Conservation (phyloP, 1,139 yeast genomes). For the Sugiyamaella novakii region DNA sequence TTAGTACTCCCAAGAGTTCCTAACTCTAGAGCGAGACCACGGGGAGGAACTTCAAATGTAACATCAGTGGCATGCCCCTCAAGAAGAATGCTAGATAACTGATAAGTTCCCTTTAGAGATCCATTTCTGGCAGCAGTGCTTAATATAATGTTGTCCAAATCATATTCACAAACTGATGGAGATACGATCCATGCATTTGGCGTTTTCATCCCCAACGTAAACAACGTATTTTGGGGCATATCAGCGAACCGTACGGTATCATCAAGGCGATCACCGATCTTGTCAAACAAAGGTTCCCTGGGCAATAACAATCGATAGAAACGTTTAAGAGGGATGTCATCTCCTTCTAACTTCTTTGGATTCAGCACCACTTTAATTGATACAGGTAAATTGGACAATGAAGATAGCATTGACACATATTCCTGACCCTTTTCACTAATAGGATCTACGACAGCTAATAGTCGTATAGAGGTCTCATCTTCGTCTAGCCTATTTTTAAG, state of each 20-base stretch:
- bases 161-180: slow-evolving; percentile 53
- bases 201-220: slow-evolving; percentile 60
- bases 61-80: slow-evolving; percentile 71
- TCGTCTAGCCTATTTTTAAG: slow-evolving; percentile 32
- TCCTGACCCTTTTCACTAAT: slow-evolving; percentile 68
- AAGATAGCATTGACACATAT: slow-evolving; percentile 53
- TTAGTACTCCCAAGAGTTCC: slow-evolving; percentile 30
- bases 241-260: slow-evolving; percentile 39
- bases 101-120: slow-evolving; percentile 47
- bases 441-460: slow-evolving; percentile 72
- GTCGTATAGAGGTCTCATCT: slow-evolving; percentile 42
- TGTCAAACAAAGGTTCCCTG: slow-evolving; percentile 47
- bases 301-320: slow-evolving; percentile 57
- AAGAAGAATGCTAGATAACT: slow-evolving; percentile 55
- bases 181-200: slow-evolving; percentile 70
- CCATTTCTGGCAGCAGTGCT: slow-evolving; percentile 39
- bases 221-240: slow-evolving; percentile 54
- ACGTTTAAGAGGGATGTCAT: slow-evolving; percentile 55
- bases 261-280: slow-evolving; percentile 31
- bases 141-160: slow-evolving; percentile 61
- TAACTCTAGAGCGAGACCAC: slow-evolving; percentile 55
- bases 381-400: slow-evolving; percentile 46
- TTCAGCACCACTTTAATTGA: slow-evolving; percentile 57
- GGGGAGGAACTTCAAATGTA: slow-evolving; percentile 46
- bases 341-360: slow-evolving; percentile 51